Evolutionary conservation across 2,329 filamentous ascomycete genomes (phyloP).

Genomic region (Albifimbria verrucaria): DNA sequence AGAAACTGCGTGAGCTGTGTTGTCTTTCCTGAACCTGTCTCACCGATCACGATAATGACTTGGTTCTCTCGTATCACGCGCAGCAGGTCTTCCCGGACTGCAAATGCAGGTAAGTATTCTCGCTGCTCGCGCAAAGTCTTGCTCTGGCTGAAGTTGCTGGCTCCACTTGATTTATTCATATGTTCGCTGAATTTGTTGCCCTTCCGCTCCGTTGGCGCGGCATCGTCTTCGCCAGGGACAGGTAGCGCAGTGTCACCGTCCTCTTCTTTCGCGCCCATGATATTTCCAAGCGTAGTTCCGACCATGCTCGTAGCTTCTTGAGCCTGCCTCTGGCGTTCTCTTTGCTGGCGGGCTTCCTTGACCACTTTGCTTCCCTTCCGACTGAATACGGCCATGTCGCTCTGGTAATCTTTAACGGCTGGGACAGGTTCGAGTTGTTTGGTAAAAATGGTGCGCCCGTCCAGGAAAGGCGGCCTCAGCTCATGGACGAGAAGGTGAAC

Average conservation of each 20-base stretch:
- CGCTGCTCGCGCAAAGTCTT: conserved; percentile 89
- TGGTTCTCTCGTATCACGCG: conserved; percentile 95
- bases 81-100: conserved; percentile 87
- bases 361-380: conserved; percentile 93
- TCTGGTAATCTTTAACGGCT: conserved; percentile 88
- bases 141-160: conserved; percentile 89
- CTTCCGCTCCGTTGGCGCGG: conserved; percentile 45
- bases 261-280: conserved; percentile 93
- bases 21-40: conserved; percentile 96
- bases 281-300: conserved; percentile 86
- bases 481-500: conserved; percentile 93
- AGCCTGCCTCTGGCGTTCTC: conserved; percentile 89
- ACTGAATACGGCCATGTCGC: conserved; percentile 98
- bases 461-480: conserved; percentile 87
- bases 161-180: conserved; percentile 80
- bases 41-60: conserved; percentile 92
- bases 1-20: conserved; percentile 96
- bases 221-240: conserved; percentile 67
- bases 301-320: conserved; percentile 92
- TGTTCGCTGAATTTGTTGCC: conserved; percentile 82
- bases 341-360: conserved; percentile 84
- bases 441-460: conserved; percentile 93
- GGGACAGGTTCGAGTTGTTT: conserved; percentile 95
- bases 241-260: conserved; percentile 87
- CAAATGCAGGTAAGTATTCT: conserved; percentile 92